Evolutionary conservation across 306 rosid genomes (phyloP), one percentile per base, ranked within the genome.

Genomic region (Castanopsis chinensis): DNA sequence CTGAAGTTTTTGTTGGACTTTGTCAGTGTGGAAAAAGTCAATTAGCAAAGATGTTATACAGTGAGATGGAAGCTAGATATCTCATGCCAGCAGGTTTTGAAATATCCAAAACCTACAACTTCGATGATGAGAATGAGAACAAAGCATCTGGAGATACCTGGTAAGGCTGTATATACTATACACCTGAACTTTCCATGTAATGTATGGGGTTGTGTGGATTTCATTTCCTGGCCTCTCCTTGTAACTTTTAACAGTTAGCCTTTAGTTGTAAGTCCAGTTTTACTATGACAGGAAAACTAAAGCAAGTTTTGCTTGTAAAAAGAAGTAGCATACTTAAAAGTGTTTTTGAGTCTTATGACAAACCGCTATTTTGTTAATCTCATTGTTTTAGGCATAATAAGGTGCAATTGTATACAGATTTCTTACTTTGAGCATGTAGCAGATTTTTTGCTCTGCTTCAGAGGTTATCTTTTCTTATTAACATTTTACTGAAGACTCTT

Each of bases 1-100:
- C 56, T 82, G 92, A 87, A 82, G 82, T 92, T 37, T 88, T 63
- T 65, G 27, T 9, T 71, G 97, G 88, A 82, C 94, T 94, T 65
- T 25, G 69, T 58, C 79, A 6, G 71, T 76, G 83, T 35, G 90
- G 94, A 53, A 94, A 72, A 76, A 79, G 33, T 57, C 52, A 81
- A 27, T 35, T 78, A 75, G 94, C 87, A 53, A 81, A 61, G 49
- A n/a, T 10, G 33, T n/a, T 86, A 56, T 82, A 80, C 23, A 73
- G 77, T 79, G 91, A 88, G 82, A 79, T 88, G 64, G 88, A 88
- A 86, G 85, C 73, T 2, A 83, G 45, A 83, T 80, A 65, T 54
- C 83, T 83, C 11, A 59, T 88, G 84, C 86, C 88, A 14, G 73
- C 64, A 72, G 88, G 83, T 63, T 86, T 75, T 65, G 96, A 89